Base-by-base conservation (phyloP, 331 rosid genomes). In the Pyrus hybrid region DNA sequence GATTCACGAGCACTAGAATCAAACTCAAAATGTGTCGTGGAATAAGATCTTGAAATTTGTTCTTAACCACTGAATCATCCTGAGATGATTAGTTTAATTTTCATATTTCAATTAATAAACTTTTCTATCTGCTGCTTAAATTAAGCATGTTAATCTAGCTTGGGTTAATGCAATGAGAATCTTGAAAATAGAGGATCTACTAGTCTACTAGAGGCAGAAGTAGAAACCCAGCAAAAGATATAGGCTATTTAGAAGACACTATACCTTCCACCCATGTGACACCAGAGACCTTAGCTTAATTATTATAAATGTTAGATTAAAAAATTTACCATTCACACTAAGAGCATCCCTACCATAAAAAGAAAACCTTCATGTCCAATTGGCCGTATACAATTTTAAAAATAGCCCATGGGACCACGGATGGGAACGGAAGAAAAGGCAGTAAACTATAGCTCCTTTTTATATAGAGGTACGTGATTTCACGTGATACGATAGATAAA, bases 401-500 rank as follows among this genome's bases (percentile, higher is more conserved):
- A 32, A 32, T 32, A 32, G 43, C 43, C 43, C 43, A 35, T 35
- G 43, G 43, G 43, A 35, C 12, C 43, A 35, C 12, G 43, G 43
- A 2, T 35, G 43, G 43, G 12, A 35, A 9, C 3, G 43, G 43
- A 35, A 9, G 1, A 35, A 35, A 35, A 35, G 3, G 43, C 43
- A 35, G 12, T 35, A 8, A 35, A 35, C 1, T 8, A 2, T 3
- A 35, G 43, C 43, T 35, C 43, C 3, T 35, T 35, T 8, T 35
- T 9, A 33, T 35, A 35, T 0, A 35, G 3, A 35, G 0, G 4
- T 8, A 9, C 0, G 13, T 35, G 43, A 1, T 1, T 35, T 35
- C 41, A 35, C 0, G 12, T 35, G 4, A 35, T 9, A 3, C 12
- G 12, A 8, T 1, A 35, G 0, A 35, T 35, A 35, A 35, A 2